phyloP scores from a whole-genome alignment of 352 stramenopile genomes.

The Phytophthora pini region DNA sequence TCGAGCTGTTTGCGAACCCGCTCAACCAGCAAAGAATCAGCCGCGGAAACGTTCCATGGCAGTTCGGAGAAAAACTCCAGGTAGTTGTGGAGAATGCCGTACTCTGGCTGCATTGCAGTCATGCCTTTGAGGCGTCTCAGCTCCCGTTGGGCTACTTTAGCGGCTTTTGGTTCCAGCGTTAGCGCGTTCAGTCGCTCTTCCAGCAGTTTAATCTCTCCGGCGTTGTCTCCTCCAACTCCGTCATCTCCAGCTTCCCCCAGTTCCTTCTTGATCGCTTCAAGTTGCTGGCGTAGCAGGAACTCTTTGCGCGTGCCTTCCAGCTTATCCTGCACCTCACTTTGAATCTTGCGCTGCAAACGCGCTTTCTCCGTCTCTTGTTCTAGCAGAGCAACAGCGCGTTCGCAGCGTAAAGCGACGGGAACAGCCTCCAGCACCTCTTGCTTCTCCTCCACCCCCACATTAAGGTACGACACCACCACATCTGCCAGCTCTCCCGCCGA shows the following conservation, averaged over 20 bases:
- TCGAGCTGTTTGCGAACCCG: constrained; percentile 72
- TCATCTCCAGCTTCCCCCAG: constrained; percentile 82
- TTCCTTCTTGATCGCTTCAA: constrained; percentile 99
- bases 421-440: constrained; percentile 65
- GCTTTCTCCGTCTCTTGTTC: constrained; percentile 69
- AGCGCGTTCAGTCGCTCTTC: constrained; percentile 65
- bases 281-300: constrained; percentile 98
- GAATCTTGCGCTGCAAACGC: constrained; percentile 71
- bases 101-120: constrained; percentile 79
- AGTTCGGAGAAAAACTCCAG: constrained; percentile 83
- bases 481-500: constrained; percentile 71
- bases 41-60: constrained; percentile 62
- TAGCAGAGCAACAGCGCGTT: constrained; percentile 56
- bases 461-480: constrained; percentile 74
- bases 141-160: constrained; percentile 69
- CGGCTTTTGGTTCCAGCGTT: constrained; percentile 56
- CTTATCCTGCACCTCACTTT: constrained; percentile 75
- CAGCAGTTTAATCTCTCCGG: constrained; percentile 60
- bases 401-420: constrained; percentile 49
- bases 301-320: constrained; percentile 78
- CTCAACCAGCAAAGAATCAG: constrained; percentile 64
- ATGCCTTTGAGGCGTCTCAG: constrained; percentile 76
- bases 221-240: constrained; percentile 35
- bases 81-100: constrained; percentile 83
- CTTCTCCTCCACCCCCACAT: constrained; percentile 60